Percentiles rank a stretch among this genome's conserved stretches.
These are phyloP conservation scores for Yamadazyma trypodendri DNA, from an alignment of 1,139 yeast genomes.

Conservation along the genomic window DNA sequence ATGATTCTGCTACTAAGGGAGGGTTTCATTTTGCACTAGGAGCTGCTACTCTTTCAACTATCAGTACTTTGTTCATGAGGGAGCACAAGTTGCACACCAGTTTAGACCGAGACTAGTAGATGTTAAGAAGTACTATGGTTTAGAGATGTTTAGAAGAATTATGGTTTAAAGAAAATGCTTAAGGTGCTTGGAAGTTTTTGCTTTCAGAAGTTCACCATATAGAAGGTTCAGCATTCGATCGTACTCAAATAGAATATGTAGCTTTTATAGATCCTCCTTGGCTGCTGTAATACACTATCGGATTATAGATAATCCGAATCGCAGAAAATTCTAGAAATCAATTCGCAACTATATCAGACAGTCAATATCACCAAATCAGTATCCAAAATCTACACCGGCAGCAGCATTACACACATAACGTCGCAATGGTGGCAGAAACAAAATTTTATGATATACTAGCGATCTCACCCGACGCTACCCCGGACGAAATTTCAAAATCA, in stretches of 20 bases:
- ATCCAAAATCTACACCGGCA: no score
- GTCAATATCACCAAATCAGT: background rate
- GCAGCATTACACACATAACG: background rate
- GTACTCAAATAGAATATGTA: no score
- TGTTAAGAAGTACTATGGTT: no score
- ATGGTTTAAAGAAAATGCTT: background rate
- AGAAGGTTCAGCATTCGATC: no score
- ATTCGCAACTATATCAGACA: background rate
- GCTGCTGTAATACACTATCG: no score
- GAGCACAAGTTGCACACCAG: conserved; percentile 45
- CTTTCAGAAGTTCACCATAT: background rate
- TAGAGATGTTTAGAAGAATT: no score
- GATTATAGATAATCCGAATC: background rate
- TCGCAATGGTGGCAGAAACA: conserved; percentile 20
- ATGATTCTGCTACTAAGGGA: conserved; percentile 49
- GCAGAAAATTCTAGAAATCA: conserved; percentile 2
- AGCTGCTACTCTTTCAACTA: conserved; percentile 37
- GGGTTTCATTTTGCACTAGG: conserved; percentile 50
- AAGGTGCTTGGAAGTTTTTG: background rate
- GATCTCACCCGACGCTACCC: conserved; percentile 33
- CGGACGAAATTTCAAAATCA: conserved; percentile 41
- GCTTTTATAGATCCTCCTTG: no score
- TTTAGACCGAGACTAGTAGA: conserved; percentile 31
- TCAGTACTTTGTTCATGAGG: conserved; percentile 38
- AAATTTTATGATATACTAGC: conserved; percentile 38